phyloP scores from a whole-genome alignment of 2,329 filamentous ascomycete genomes.

The Septoria linicola region DNA sequence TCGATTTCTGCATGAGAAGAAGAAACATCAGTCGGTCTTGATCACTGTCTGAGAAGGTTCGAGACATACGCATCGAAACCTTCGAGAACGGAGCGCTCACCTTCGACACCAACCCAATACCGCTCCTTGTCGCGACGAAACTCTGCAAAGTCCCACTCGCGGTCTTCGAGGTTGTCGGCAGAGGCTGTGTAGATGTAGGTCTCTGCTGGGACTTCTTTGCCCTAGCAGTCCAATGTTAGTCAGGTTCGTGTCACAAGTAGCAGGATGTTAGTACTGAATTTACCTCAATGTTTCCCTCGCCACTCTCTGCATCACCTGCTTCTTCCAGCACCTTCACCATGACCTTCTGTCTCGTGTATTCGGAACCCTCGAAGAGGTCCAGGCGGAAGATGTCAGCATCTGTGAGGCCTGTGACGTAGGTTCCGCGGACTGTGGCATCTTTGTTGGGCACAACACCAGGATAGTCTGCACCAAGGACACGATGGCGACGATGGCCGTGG shows the following conservation, averaged over 20 bases:
- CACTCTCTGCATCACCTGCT: conserved; percentile 1
- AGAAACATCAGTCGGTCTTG: conserved; percentile 11
- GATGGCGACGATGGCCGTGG: conserved; percentile 66
- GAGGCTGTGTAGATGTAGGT: conserved; percentile 55
- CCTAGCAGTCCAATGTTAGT: neutral
- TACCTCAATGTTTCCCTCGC: conserved; percentile 37
- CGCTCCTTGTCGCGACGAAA: conserved; percentile 75
- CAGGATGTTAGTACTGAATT: neutral
- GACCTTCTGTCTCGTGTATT: conserved; percentile 62
- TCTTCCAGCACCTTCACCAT: conserved; percentile 36
- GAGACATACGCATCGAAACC: conserved; percentile 33
- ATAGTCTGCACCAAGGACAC: conserved; percentile 71
- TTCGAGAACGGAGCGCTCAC: conserved; percentile 48
- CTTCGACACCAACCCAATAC: conserved; percentile 55
- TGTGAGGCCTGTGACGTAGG: conserved; percentile 74
- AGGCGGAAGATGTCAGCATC: conserved; percentile 71
- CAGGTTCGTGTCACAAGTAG: neutral
- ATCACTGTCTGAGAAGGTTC: neutral
- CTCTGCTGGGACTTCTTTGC: conserved; percentile 44
- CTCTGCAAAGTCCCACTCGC: conserved; percentile 84
- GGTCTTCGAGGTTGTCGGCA: conserved; percentile 58
- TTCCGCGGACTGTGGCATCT: conserved; percentile 64
- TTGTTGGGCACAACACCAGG: conserved; percentile 65
- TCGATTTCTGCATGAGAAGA: conserved; percentile 43
- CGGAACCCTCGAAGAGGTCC: conserved; percentile 76